These are phyloP conservation scores for Cryptococcus sp. DNA, from an alignment of 1,284 basidiomycete species.

Conservation along the genomic window DNA sequence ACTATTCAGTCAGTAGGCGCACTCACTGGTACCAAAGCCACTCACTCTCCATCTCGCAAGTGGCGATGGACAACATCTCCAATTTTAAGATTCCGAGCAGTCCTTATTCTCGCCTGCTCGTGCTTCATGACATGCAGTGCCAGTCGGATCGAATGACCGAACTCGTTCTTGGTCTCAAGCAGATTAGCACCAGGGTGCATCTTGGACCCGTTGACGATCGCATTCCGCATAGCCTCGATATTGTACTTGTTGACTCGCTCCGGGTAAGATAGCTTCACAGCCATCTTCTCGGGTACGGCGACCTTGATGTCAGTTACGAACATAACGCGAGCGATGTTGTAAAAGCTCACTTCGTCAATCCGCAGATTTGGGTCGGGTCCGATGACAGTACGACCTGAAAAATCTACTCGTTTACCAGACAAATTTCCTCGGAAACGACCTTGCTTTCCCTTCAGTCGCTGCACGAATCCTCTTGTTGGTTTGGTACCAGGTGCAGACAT, in stretches of 20 bases:
- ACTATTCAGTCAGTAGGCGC: conserved; percentile 38
- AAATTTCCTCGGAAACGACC: conserved; percentile 98
- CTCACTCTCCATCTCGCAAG: conserved; percentile 84
- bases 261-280: conserved; percentile 93
- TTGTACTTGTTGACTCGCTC: conserved; percentile 94
- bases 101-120: conserved; percentile 28
- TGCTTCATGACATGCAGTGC: conserved; percentile 39
- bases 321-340: not conserved
- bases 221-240: conserved; percentile 69
- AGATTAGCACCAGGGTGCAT: conserved; percentile 93
- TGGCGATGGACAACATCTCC: conserved; percentile 56
- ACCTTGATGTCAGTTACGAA: conserved; percentile 51
- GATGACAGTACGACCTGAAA: conserved; percentile 97
- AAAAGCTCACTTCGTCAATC: conserved; percentile 69
- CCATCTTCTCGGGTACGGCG: conserved; percentile 92
- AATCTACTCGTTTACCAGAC: conserved; percentile 98
- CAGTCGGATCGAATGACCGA: conserved; percentile 18
- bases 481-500: conserved; percentile 77
- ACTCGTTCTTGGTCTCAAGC: conserved; percentile 62
- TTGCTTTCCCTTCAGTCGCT: conserved; percentile 97
- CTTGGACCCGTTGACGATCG: conserved; percentile 85
- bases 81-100: conserved; percentile 40
- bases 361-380: conserved; percentile 96
- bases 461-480: conserved; percentile 94
- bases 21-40: conserved; percentile 4